phyloP scores from a whole-genome alignment of 768 basidiomycete species.

The Suillus americanus region DNA sequence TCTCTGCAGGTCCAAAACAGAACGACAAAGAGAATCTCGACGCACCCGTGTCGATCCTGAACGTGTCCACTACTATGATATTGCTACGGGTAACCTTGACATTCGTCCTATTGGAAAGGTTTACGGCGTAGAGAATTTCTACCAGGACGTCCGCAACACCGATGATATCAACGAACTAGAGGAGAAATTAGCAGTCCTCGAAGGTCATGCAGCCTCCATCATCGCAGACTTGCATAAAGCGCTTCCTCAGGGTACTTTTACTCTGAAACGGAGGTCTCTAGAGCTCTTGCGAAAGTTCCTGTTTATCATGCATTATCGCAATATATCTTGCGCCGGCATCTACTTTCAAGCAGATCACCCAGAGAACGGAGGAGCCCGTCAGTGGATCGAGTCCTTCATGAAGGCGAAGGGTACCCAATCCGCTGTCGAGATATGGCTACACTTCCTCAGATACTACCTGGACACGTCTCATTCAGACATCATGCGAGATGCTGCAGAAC shows the following conservation, averaged over 20 bases:
- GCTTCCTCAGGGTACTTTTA: not conserved
- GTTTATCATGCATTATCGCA: not conserved
- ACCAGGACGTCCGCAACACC: conserved; percentile 21
- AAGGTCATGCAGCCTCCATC: conserved; percentile 25
- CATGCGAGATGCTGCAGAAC: not conserved
- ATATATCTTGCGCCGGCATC: not conserved
- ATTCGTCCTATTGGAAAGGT: conserved; percentile 4
- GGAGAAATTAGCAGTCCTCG: conserved; percentile 26
- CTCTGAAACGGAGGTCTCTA: not conserved
- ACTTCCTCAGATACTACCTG: not conserved
- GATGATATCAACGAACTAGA: conserved; percentile 29
- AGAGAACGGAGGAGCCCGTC: not conserved
- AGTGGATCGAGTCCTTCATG: not conserved
- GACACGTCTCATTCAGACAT: not conserved
- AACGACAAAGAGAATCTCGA: conserved; percentile 3
- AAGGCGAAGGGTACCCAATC: not conserved
- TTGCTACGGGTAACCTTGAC: not conserved
- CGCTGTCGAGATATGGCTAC: not conserved
- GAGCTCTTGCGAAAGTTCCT: not conserved
- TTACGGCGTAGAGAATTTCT: conserved; percentile 23
- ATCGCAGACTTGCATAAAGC: conserved; percentile 12
- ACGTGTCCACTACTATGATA: not conserved
- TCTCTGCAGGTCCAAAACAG: conserved; percentile 10
- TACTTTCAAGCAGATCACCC: not conserved
- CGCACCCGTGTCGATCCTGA: not conserved